Percentiles rank a stretch among this genome's conserved stretches.
These are phyloP conservation scores for Microglena sp. DNA, from an alignment of 139 green algal genomes.

Conservation along the genomic window DNA sequence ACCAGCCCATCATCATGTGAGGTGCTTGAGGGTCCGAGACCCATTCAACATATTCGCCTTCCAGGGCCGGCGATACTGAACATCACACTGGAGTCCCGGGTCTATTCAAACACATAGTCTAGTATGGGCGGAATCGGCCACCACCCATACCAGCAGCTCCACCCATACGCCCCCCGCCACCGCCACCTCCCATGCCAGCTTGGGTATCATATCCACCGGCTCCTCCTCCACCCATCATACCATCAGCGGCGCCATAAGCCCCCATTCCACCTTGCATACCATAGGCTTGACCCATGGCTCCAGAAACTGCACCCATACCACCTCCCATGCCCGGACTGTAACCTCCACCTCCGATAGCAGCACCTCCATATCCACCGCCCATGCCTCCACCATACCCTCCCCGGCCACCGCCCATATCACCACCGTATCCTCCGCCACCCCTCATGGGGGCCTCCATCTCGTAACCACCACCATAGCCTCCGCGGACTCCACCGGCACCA, in stretches of 20 bases:
- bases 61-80: too few species aligned
- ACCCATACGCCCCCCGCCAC: neutral
- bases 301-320: neutral
- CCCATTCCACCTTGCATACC: constrained; percentile 4
- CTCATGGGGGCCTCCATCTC: neutral
- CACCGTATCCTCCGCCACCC: neutral
- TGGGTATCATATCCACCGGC: too few species aligned
- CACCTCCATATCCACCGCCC: neutral
- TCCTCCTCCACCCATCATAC: neutral
- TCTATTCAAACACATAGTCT: too few species aligned
- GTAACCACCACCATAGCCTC: constrained; percentile 7
- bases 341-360: neutral
- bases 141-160: constrained; percentile 34
- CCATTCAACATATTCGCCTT: too few species aligned
- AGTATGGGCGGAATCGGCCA: too few species aligned
- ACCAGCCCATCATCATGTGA: too few species aligned
- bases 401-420: constrained; percentile 2
- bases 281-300: neutral
- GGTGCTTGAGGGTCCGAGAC: too few species aligned
- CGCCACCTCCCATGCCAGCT: too few species aligned
- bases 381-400: neutral
- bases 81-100: too few species aligned
- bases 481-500: constrained; percentile 1
- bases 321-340: too few species aligned
- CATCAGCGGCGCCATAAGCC: neutral